Evolutionary conservation across 2,329 filamentous ascomycete genomes (phyloP), one percentile per base, ranked within the genome.

Genomic region (Colletotrichum chlorophyti): DNA sequence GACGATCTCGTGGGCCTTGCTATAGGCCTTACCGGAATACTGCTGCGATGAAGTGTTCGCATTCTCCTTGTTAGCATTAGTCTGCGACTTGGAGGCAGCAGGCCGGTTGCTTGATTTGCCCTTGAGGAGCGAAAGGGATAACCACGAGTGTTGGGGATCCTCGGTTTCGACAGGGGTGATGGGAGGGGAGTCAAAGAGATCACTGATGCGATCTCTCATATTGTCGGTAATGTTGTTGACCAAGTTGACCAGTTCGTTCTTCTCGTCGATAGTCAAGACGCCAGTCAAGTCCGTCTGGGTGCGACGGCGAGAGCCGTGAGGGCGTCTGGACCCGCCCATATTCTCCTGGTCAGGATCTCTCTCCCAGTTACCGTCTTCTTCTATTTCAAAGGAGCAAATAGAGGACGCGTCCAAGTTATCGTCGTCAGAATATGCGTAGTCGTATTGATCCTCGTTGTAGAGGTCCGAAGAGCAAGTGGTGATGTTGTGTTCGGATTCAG

Each of bases 151-250:
- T 19, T 72, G 65, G 6, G 66, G 68, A n/a, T 70, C 61, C 14
- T 71, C 69, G 15, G 60, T 65, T 4, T 67, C 53, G 32, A 71
- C 63, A 17, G 73, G 70, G 7, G 71, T 68, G 29, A 69, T 66
- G 14, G 72, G 70, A 19, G 79, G 73, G 6, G 74, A 76, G 63
- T 85, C 81, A 62, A 87, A 87, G 57, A 78, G 76, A 48, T 77
- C 75, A 61, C 69, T 74, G 57, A 87, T 74, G 35, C 83, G 77
- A 48, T 76, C 77, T 53, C 81, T 76, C 75, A 88, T 83, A 32
- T 75, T 75, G 45, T 86, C 83, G 31, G 80, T 81, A 61, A 86
- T 81, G 41, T 77, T 76, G 23, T 69, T 74, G 55, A 84, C 70
- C 11, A 88, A 75, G 4, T 75, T 72, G n/a, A 75, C 71, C 35